Base-by-base conservation (phyloP, 306 rosid genomes). In the Luffa aegyptiaca region DNA sequence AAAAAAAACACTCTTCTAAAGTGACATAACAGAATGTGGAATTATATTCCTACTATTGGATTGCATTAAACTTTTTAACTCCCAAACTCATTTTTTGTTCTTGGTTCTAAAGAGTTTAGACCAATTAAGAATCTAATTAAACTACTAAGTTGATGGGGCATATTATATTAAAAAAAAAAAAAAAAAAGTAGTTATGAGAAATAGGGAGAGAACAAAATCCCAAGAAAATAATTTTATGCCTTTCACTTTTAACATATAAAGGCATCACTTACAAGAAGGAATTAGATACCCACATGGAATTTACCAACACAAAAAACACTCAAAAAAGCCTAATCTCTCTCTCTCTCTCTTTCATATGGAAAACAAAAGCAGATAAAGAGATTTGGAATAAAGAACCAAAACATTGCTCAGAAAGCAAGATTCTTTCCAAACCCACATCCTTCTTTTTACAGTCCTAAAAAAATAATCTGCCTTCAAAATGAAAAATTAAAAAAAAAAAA, bases 141-240 rank as follows among this genome's bases (percentile, higher is more conserved):
- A 69, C 53, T 18, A 10, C 12, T 69, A 44, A 69, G 75, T 44
- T 42, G 36, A 42, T 41, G 21, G 37, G 74, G 13, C 14, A 66
- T n/a, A 66, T 37, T 66, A 8, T n/a, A n/a, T n/a, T n/a, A n/a
- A n/a, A n/a, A 9, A n/a, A 69, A 41, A n/a, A 10, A 18, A 18
- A 31, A 7, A 56, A 26, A 26, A 26, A 26, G 31, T 26, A 26
- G 10, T 12, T 33, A 62, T 5, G 44, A 64, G 3, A 65, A 39
- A 66, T 17, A 8, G n/a, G 5, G 74, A 66, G 75, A 71, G 76
- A 46, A 46, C 58, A 71, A 46, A 71, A 71, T 71, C 76, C 41
- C 41, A 46, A 71, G 76, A 71, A 71, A 71, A 71, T 71, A 46
- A 46, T 46, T 71, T 46, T 45, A 46, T 71, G 76, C 76, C 76